Evolutionary conservation across 257 asterid genomes (phyloP).

Genomic region (Salvia rosmarinus): DNA sequence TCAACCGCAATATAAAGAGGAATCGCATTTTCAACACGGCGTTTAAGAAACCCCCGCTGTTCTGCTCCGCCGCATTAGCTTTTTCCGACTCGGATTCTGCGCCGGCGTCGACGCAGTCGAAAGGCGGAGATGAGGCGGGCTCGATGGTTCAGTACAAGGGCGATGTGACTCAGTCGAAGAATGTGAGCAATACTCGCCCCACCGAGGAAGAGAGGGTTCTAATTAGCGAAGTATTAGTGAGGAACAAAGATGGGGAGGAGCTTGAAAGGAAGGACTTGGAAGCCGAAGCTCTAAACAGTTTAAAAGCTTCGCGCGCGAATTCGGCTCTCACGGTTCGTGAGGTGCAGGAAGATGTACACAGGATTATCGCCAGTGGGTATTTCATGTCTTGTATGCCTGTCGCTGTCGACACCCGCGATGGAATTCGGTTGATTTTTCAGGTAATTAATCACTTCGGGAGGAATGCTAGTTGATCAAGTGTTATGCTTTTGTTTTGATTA

Average conservation of each 20-base stretch:
- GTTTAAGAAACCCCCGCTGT: conserved; percentile 46
- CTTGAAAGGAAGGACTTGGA: conserved; percentile 93
- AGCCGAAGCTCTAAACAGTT: conserved; percentile 74
- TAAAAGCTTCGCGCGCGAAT: conserved; percentile 87
- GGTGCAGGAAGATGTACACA: conserved; percentile 94
- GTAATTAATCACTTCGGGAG: conserved; percentile 39
- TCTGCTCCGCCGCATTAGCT: conserved; percentile 69
- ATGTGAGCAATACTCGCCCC: conserved; percentile 42
- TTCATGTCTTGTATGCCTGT: conserved; percentile 94
- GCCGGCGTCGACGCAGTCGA: conserved; percentile 37
- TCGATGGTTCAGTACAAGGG: conserved; percentile 42
- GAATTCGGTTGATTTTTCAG: conserved; percentile 91
- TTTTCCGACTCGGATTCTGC: conserved; percentile 49
- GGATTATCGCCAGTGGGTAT: conserved; percentile 88
- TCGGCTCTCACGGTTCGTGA: conserved; percentile 90
- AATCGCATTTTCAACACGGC: conserved; percentile 17
- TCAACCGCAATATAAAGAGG: conserved; percentile 22
- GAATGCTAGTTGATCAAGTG: not conserved
- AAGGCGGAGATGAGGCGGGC: conserved; percentile 36
- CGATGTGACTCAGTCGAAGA: conserved; percentile 51
- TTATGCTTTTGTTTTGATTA: not conserved
- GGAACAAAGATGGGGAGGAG: conserved; percentile 92
- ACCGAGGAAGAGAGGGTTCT: conserved; percentile 87
- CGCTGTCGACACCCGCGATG: conserved; percentile 95
- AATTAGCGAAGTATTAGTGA: conserved; percentile 89